Base-by-base conservation (phyloP, 2,329 filamentous ascomycete genomes). In the Rutstroemia sp. region DNA sequence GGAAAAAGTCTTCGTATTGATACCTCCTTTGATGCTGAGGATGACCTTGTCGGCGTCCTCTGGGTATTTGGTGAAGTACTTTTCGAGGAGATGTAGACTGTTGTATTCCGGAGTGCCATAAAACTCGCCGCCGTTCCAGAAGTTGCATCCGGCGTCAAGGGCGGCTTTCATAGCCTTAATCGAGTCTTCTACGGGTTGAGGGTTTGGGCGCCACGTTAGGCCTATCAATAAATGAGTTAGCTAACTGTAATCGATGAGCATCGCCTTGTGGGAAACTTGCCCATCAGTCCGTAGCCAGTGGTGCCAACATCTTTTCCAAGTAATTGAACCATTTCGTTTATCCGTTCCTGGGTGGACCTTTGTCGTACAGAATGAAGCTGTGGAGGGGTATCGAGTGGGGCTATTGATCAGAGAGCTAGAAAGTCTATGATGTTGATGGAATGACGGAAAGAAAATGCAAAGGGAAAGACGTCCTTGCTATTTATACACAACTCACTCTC, bases 81-180 rank as follows among this genome's bases (percentile, higher is more conserved):
- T 73, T 59, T 80, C 77, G 30, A 88, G 70, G 9, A 87, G 70
- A 34, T 79, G 77, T 64, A 85, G 70, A 2, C 77, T 81, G 71
- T 86, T 85, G 64, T 75, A 75, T 19, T 80, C 73, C 1, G 78
- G 76, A 0, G 74, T 72, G 41, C 85, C 85, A 71, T 88, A 88
- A 66, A 87, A 79, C 65, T 86, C 82, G 60, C 77, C 83, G 39
- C 75, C 82, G 63, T 85, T 86, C 82, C 83, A 87, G 55, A 78
- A 72, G 59, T 71, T 77, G 64, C 70, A 71, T 1, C 76, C 74
- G 10, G 67, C 67, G 23, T 70, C 61, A 12, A 84, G 67, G 5
- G 82, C 73, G 18, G 78, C 74, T 62, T 78, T 78, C 70, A 87
- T 74, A 10, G 80, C 77, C 45, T 76, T 76, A 59, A 84, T 76